Percentiles rank a stretch among this genome's conserved stretches.
Conservation (phyloP, 768 basidiomycete species). For the Rhodotorula taiwanensis region DNA sequence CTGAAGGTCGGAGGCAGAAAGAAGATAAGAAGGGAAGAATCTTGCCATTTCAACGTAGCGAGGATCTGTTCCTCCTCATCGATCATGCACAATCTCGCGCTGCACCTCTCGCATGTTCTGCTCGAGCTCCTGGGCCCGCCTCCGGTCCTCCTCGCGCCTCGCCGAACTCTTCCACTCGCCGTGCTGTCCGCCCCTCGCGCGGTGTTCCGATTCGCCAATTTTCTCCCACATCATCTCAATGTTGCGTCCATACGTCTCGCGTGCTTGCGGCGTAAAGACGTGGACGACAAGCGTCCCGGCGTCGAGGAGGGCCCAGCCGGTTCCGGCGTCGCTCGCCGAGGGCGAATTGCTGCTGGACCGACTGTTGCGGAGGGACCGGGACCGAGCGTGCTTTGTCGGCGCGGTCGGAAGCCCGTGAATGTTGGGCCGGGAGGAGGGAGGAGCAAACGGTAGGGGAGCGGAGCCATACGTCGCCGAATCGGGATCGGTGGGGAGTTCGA, state of each 20-base stretch:
- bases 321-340: conserved; percentile 16
- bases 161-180: background rate
- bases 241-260: conserved; percentile 23
- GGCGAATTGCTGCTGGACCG: conserved; percentile 1
- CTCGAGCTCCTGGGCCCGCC: background rate
- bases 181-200: background rate
- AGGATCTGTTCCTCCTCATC: too few species aligned
- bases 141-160: background rate
- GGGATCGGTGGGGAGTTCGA: conserved; percentile 16
- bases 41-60: too few species aligned
- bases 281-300: conserved; percentile 37
- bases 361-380: conserved; percentile 4
- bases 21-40: too few species aligned
- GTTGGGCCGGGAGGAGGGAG: conserved; percentile 9
- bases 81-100: too few species aligned
- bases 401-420: conserved; percentile 30
- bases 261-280: conserved; percentile 33
- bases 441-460: conserved; percentile 17
- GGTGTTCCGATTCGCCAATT: conserved; percentile 3
- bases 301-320: conserved; percentile 37
- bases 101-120: background rate
- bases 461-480: too few species aligned
- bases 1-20: too few species aligned
- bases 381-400: conserved; percentile 27
- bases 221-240: conserved; percentile 29